Evolutionary conservation across 192 early-diverging fungal genomes (phyloP).

Genomic region (Umbelopsis isabellina): DNA sequence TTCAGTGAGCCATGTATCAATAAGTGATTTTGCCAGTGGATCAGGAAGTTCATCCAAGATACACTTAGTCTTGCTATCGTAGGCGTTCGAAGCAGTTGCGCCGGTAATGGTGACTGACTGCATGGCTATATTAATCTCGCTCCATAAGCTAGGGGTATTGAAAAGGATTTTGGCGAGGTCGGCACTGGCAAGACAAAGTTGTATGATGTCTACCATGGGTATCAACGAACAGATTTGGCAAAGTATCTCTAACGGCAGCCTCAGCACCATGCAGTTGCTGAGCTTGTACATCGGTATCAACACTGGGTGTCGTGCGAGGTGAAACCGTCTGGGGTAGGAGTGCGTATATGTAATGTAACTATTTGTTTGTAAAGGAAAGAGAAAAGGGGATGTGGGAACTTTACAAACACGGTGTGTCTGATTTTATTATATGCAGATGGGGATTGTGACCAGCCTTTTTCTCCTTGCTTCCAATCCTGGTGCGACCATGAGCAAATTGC

Average conservation of each 20-base stretch:
- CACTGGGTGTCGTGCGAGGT: slow-evolving; percentile 7
- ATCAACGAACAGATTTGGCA: slow-evolving; percentile 15
- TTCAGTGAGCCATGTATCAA: background rate
- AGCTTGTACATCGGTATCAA: slow-evolving; percentile 18
- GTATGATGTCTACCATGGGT: slow-evolving; percentile 7
- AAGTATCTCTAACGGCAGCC: slow-evolving; percentile 13
- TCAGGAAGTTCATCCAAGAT: slow-evolving; percentile 2
- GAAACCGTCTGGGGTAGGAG: background rate
- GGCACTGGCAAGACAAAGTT: background rate
- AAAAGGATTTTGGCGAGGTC: background rate
- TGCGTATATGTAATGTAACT: background rate
- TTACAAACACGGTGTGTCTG: background rate
- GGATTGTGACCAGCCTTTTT: background rate
- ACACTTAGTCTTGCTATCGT: background rate
- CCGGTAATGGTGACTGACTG: background rate
- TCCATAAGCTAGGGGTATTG: background rate
- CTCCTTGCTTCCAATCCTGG: background rate
- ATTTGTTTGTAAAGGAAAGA: background rate
- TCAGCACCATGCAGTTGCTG: slow-evolving; percentile 20
- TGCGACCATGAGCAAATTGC: slow-evolving; percentile 14
- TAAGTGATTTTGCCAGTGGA: background rate
- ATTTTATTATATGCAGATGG: no score
- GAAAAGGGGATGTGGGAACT: slow-evolving; percentile 10
- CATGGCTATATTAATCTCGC: slow-evolving; percentile 7
- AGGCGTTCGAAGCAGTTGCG: background rate